These are phyloP conservation scores for Pleurotus sapidus DNA, from an alignment of 768 basidiomycete genomes.

Conservation along the genomic window DNA sequence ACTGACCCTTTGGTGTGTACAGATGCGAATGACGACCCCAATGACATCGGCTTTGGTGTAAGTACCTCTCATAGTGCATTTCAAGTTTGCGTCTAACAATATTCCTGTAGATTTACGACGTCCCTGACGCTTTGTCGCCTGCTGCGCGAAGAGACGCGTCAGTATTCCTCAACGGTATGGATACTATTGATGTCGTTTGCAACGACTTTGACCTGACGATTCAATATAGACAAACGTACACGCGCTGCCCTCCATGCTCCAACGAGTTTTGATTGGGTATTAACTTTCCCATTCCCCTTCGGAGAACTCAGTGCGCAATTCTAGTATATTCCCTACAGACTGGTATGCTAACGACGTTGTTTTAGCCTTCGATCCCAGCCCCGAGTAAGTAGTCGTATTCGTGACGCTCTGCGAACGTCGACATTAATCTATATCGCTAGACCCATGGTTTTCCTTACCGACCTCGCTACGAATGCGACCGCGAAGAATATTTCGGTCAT, in stretches of 20 bases:
- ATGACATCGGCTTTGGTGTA: slow-evolving; percentile 27
- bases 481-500: slow-evolving; percentile 48
- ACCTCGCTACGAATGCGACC: slow-evolving; percentile 65
- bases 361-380: slow-evolving; percentile 18
- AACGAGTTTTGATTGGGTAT: slow-evolving; percentile 47
- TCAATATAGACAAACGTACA: slow-evolving; percentile 44
- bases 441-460: slow-evolving; percentile 61
- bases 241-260: slow-evolving; percentile 68
- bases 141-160: slow-evolving; percentile 45
- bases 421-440: slow-evolving; percentile 24
- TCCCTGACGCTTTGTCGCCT: slow-evolving; percentile 56
- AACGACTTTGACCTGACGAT: neutral
- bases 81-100: neutral
- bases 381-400: slow-evolving; percentile 23
- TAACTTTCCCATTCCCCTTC: slow-evolving; percentile 35
- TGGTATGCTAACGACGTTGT: neutral
- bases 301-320: slow-evolving; percentile 18
- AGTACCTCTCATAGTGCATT: slow-evolving; percentile 12
- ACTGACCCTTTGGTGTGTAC: neutral
- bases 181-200: neutral
- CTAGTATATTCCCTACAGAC: neutral
- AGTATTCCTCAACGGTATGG: slow-evolving; percentile 62
- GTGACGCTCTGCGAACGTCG: neutral
- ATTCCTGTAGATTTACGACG: slow-evolving; percentile 42
- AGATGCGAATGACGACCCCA: slow-evolving; percentile 7